Percentiles rank a stretch among this genome's conserved stretches.
phyloP scores from a whole-genome alignment of 2,329 filamentous ascomycete genomes.

The Neopestalotiopsis rosae region DNA sequence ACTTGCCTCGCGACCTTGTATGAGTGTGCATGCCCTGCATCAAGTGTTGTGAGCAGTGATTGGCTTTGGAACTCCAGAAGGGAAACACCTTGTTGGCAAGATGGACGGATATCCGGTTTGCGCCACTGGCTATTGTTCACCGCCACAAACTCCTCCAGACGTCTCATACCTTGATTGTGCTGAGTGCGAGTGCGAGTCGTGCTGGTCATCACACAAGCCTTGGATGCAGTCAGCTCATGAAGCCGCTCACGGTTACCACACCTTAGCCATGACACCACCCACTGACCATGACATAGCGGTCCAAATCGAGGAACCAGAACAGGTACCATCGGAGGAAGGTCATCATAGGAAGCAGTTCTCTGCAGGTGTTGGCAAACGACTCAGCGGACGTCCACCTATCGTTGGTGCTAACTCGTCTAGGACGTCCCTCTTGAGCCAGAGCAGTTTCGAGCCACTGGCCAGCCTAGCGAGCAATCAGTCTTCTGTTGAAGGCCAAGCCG shows the following conservation, averaged over 20 bases:
- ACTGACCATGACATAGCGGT: slow-evolving; percentile 47
- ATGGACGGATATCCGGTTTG: background rate
- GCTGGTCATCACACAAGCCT: background rate
- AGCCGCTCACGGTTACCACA: background rate
- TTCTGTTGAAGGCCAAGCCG: slow-evolving; percentile 30
- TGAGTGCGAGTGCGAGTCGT: background rate
- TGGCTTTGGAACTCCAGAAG: background rate
- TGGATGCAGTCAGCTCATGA: background rate
- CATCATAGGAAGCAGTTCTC: slow-evolving; percentile 50
- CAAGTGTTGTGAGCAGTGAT: background rate
- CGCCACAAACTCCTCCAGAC: background rate
- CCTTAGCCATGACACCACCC: background rate
- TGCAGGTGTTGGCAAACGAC: slow-evolving; percentile 47
- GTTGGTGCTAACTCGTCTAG: slow-evolving; percentile 46
- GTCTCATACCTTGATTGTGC: background rate
- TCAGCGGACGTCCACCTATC: slow-evolving; percentile 48
- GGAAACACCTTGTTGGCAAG: background rate
- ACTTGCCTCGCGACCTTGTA: background rate
- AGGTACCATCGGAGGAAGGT: slow-evolving; percentile 39
- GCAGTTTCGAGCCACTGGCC: slow-evolving; percentile 39
- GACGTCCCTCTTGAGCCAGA: slow-evolving; percentile 48
- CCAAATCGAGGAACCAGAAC: slow-evolving; percentile 61
- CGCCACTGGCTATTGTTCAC: background rate
- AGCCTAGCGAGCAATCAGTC: slow-evolving; percentile 31
- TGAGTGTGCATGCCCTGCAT: background rate